Evolutionary conservation across 225 moss, liverwort and hornwort genomes (phyloP), one percentile per base, ranked within the genome.

Genomic region (Thuidium tamariscinum): DNA sequence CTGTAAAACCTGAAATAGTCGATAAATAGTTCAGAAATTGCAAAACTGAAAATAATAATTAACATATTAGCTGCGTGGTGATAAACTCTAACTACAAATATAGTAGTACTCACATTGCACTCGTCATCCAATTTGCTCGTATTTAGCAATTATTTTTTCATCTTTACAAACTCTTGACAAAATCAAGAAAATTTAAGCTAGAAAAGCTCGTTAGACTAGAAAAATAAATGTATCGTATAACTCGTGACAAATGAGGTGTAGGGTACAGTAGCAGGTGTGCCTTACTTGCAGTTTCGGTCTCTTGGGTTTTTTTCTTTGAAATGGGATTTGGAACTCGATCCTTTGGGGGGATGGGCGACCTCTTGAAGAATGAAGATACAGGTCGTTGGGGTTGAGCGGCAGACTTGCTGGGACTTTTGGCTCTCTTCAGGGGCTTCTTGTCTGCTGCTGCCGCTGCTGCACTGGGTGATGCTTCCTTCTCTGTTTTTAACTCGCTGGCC

Each of bases 291-390:
- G 75, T 60, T 57, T 73, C 77, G 39, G 51, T 21, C n/a, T 25
- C 84, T 74, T 54, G 83, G 16, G 36, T 77, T 80, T 85, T 29
- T 30, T 70, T 83, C 77, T 84, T 74, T 30, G 87, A 79, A 70
- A 52, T 52, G 13, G 84, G 64, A 63, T 71, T 81, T 63, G 78
- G 71, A 79, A 62, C 79, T 42, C 71, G 90, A 54, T 69, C 84
- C 89, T 82, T 90, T 6, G 92, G 88, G 65, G 92, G 88, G 65
- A 94, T 93, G 22, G 94, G 93, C 34, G 94, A 94, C 70, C 90
- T 89, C 89, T 92, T 94, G 62, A 27, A 85, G 74, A 94, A 94
- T 5, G 77, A 74, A 32, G 93, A 93, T 26, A 83, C 74, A 67
- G 79, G 88, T n/a, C 94, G 82, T 61, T 46, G 65, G 14, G 92